These are phyloP conservation scores for Stereum hirsutum DNA, from an alignment of 1,284 basidiomycete species.

Conservation along the genomic window DNA sequence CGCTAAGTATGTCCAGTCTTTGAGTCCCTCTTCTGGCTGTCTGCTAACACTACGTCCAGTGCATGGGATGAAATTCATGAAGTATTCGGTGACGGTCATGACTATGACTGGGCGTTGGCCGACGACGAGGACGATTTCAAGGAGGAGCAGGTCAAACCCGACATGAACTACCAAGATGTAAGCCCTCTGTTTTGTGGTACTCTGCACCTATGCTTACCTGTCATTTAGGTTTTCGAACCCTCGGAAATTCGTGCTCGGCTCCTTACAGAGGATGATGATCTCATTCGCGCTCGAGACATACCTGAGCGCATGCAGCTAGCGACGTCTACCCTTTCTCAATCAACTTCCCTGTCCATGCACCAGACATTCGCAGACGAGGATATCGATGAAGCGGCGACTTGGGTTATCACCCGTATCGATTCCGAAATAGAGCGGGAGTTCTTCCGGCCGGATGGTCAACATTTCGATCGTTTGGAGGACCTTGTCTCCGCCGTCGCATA, in stretches of 20 bases:
- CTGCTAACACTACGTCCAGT: constrained; percentile 33
- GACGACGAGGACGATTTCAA: constrained; percentile 63
- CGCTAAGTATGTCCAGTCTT: constrained; percentile 53
- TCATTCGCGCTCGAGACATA: constrained; percentile 84
- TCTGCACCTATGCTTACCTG: constrained; percentile 2
- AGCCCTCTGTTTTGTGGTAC: constrained; percentile 21
- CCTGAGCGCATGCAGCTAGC: constrained; percentile 96
- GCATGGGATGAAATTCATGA: constrained; percentile 97
- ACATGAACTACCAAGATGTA: constrained; percentile 87
- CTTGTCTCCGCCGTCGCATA: constrained; percentile 78
- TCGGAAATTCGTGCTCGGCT: constrained; percentile 90
- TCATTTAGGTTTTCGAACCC: constrained; percentile 87
- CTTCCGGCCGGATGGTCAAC: constrained; percentile 53
- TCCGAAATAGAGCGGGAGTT: constrained; percentile 67
- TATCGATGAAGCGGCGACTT: constrained; percentile 76
- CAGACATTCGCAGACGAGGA: constrained; percentile 62
- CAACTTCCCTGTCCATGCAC: constrained; percentile 58
- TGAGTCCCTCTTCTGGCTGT: constrained; percentile 6
- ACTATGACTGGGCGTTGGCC: constrained; percentile 91
- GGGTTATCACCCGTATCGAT: constrained; percentile 87
- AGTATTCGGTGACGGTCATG: constrained; percentile 94
- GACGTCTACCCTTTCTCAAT: constrained; percentile 73
- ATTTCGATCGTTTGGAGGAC: constrained; percentile 51
- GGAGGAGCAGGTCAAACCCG: constrained; percentile 54
- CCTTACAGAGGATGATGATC: constrained; percentile 91